Evolutionary conservation across 2,329 filamentous ascomycete genomes (phyloP).

Genomic region (Beauveria medogensis): DNA sequence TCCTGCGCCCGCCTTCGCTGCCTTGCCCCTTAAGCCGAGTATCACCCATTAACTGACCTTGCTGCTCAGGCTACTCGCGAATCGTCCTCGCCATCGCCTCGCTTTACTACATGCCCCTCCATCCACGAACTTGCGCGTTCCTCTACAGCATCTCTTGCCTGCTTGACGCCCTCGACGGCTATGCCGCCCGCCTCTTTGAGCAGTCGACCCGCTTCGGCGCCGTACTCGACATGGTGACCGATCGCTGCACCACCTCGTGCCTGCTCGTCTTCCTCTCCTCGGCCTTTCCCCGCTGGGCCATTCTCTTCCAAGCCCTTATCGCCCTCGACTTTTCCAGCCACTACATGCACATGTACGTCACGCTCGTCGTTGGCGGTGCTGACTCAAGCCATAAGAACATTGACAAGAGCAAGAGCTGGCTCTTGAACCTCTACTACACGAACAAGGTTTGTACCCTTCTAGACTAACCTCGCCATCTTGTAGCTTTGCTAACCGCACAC

Average conservation of each 20-base stretch:
- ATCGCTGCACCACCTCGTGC: constrained; percentile 93
- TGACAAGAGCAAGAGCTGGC: constrained; percentile 76
- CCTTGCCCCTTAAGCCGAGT: background rate
- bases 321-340: constrained; percentile 89
- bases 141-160: constrained; percentile 92
- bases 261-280: constrained; percentile 90
- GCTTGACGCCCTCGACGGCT: constrained; percentile 89
- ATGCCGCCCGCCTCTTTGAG: constrained; percentile 70
- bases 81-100: constrained; percentile 80
- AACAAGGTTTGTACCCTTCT: constrained; percentile 67
- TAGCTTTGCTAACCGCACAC: background rate
- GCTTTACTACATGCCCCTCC: constrained; percentile 97
- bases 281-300: constrained; percentile 88
- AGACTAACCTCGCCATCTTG: background rate
- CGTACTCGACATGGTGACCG: constrained; percentile 97
- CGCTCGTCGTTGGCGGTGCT: constrained; percentile 75
- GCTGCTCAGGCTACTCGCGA: constrained; percentile 54
- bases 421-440: constrained; percentile 93
- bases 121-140: constrained; percentile 88
- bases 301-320: constrained; percentile 90
- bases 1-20: background rate
- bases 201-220: constrained; percentile 95
- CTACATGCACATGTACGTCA: constrained; percentile 99
- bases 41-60: background rate
- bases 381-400: constrained; percentile 88